phyloP scores from a whole-genome alignment of 2,329 filamentous ascomycete species.

The Lasiodiplodia gonubiensis region DNA sequence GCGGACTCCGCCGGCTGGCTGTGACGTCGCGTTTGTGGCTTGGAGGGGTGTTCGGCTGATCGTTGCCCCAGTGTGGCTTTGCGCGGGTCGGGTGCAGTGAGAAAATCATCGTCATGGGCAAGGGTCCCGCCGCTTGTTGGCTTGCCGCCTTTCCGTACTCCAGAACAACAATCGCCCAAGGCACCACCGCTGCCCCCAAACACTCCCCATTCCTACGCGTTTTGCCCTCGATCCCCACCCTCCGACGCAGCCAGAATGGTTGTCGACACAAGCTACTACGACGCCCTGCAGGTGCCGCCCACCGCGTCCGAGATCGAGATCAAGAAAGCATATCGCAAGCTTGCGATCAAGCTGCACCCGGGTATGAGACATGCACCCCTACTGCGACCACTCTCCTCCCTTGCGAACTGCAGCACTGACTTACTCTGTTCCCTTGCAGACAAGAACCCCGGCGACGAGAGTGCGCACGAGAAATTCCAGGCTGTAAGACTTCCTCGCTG shows the following conservation, averaged over 20 bases:
- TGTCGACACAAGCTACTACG: constrained; percentile 87
- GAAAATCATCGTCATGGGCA: constrained; percentile 27
- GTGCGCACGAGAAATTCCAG: constrained; percentile 93
- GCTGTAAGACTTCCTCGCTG: constrained; percentile 60
- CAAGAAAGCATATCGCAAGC: constrained; percentile 92
- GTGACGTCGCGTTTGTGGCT: constrained; percentile 24
- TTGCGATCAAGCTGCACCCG: constrained; percentile 91
- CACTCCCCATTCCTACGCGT: constrained; percentile 3
- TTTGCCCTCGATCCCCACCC: constrained; percentile 13
- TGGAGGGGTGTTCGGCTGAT: constrained; percentile 13
- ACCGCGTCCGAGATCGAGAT: constrained; percentile 90
- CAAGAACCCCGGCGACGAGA: constrained; percentile 97
- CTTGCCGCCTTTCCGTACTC: constrained; percentile 20
- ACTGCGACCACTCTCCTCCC: background rate
- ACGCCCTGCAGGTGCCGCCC: constrained; percentile 81
- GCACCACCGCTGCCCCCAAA: constrained; percentile 3
- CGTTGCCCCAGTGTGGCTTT: constrained; percentile 26
- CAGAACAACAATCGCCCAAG: constrained; percentile 14
- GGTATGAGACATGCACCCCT: constrained; percentile 56
- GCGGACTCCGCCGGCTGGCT: background rate
- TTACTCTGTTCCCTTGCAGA: constrained; percentile 58
- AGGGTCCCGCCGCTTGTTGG: constrained; percentile 25
- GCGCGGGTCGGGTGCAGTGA: constrained; percentile 4
- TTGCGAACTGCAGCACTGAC: constrained; percentile 21
- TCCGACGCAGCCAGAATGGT: constrained; percentile 66